Evolutionary conservation across 2,329 filamentous ascomycete genomes (phyloP).

Genomic region (Graphiopsis chlorocephala): DNA sequence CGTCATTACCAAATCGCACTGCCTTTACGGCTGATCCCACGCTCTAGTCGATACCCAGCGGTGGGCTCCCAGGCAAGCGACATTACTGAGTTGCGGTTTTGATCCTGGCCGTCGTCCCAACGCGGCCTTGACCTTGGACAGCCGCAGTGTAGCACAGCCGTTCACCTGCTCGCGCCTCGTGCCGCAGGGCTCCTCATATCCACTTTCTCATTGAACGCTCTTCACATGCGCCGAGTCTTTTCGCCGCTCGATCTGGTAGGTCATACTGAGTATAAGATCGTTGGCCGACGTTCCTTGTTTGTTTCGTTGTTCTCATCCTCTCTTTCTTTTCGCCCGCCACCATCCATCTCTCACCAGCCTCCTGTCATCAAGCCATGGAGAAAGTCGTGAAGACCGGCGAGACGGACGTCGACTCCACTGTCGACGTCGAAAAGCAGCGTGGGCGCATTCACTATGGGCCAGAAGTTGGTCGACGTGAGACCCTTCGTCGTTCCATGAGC

Average conservation of each 20-base stretch:
- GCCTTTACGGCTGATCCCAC: not conserved
- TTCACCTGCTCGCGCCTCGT: conserved; percentile 1
- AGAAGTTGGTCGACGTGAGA: conserved; percentile 35
- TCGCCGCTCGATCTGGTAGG: not conserved
- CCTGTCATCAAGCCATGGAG: not conserved
- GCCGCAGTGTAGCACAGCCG: not conserved
- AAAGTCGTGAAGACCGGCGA: conserved; percentile 7
- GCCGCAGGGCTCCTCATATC: not conserved
- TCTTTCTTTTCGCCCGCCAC: not conserved
- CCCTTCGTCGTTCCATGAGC: conserved; percentile 21
- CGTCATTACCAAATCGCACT: conserved; percentile 3
- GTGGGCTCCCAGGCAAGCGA: conserved; percentile 2
- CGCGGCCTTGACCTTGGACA: not conserved
- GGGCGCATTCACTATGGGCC: conserved; percentile 27
- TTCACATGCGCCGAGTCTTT: conserved; percentile 8
- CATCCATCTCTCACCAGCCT: not conserved
- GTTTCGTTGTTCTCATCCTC: conserved; percentile 4
- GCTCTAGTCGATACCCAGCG: not conserved
- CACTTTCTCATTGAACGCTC: not conserved
- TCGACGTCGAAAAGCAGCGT: conserved; percentile 15
- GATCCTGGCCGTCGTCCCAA: not conserved
- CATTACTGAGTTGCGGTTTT: conserved; percentile 1
- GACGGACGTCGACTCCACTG: conserved; percentile 8
- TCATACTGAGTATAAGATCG: conserved; percentile 3
- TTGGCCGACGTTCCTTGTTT: not conserved